Base-by-base conservation (phyloP, 2,329 filamentous ascomycete genomes). In the Penicillium brasilianum region DNA sequence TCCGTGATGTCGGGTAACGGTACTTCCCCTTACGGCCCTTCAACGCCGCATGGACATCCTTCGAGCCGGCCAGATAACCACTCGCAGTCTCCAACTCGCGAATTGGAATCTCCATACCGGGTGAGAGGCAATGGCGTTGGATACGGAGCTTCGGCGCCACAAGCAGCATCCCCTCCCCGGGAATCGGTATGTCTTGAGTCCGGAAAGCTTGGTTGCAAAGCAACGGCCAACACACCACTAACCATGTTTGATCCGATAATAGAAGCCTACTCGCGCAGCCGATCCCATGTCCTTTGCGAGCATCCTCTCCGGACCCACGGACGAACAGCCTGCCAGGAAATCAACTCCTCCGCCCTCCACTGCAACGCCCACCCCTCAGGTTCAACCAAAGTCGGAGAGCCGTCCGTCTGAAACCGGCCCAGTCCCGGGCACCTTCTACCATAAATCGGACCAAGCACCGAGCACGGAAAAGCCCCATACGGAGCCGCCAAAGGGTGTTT, bases 251-350 rank as follows among this genome's bases (percentile, higher is more conserved):
- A 9, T 14, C 46, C 52, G 3, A 34, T 34, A 66, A 37, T 75
- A 93, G 86, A 90, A 90, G 53, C 86, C 90, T 1, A 88, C 87
- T 68, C 88, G 93, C 75, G 84, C 89, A 43, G 89, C 90, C 60
- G 91, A 96, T 74, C 90, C 93, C 56, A 97, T 97, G 93, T 95
- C 93, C 5, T 95, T 98, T 73, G 95, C 92, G 67, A 97, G 93
- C 74, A 96, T 98, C 61, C 88, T 98, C 46, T 94, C 92, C 4
- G 93, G 87, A 67, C 85, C 90, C 58, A 89, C 92, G 58, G 88
- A 90, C 56, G 83, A 86, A 16, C 77, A 72, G 65, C 69, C 75
- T 41, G 81, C 83, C 5, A 82, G 84, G 8, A 84, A 80, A 66
- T 74, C 79, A 13, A 54, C 51, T 81, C 80, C 80, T 46, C 81